Conservation (phyloP, 306 rosid genomes). For the Hylodesmum podocarpum region DNA sequence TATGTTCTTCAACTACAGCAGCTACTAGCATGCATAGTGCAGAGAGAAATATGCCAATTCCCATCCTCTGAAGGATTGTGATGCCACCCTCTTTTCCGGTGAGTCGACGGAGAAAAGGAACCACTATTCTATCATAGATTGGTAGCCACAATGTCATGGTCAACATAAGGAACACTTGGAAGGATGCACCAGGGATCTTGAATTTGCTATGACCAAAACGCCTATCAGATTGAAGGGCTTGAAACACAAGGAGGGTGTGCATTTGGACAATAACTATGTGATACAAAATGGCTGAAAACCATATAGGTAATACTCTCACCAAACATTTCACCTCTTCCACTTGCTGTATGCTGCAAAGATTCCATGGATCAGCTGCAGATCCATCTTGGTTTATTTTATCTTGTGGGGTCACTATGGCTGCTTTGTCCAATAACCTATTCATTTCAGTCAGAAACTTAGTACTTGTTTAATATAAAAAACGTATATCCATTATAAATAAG, state of each 20-base stretch:
- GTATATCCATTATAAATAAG: too few species aligned
- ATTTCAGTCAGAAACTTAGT: not conserved
- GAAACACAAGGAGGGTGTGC: slow-evolving; percentile 61
- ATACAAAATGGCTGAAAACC: slow-evolving; percentile 52
- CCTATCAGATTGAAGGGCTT: slow-evolving; percentile 82
- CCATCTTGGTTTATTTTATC: slow-evolving; percentile 66
- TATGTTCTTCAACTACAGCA: slow-evolving; percentile 48
- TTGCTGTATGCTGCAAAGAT: slow-evolving; percentile 75
- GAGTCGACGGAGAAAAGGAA: slow-evolving; percentile 52
- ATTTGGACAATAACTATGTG: slow-evolving; percentile 49
- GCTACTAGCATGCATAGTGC: slow-evolving; percentile 53
- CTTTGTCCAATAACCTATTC: slow-evolving; percentile 70
- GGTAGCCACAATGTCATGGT: slow-evolving; percentile 66
- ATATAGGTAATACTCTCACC: slow-evolving; percentile 70
- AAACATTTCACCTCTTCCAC: slow-evolving; percentile 87
- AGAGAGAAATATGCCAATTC: slow-evolving; percentile 63
- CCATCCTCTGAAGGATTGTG: slow-evolving; percentile 75
- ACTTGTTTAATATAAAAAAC: not conserved
- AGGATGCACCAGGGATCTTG: slow-evolving; percentile 75
- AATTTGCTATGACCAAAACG: slow-evolving; percentile 48
- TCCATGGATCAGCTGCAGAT: slow-evolving; percentile 74
- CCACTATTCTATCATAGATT: slow-evolving; percentile 61
- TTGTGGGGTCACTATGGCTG: slow-evolving; percentile 56
- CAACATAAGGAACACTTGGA: slow-evolving; percentile 57
- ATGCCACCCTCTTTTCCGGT: slow-evolving; percentile 70